Evolutionary conservation across 2,329 filamentous ascomycete species (phyloP), one percentile per base, ranked within the genome.

Genomic region (Aspergillus sp.): DNA sequence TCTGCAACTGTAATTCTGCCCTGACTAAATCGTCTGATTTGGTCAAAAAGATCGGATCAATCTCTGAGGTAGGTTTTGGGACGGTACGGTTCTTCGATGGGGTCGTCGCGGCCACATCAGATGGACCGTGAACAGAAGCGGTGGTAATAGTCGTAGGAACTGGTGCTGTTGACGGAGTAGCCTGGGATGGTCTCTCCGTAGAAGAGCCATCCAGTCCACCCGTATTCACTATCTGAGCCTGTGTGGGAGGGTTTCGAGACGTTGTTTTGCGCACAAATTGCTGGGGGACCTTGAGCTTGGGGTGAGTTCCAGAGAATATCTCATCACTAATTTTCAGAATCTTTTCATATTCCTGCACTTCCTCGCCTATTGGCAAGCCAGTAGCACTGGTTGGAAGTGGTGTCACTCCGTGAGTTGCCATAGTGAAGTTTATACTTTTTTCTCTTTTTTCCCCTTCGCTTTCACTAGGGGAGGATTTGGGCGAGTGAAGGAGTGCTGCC

Each of bases 1-100:
- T 83, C 69, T 89, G 88, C 53, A 91, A 70, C 64, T 86, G 82
- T 52, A 88, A 74, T 70, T 95, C 89, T 62, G 89, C 88, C 71
- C 83, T 86, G 63, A 93, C 82, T 57, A 94, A 75, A 63, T 88
- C 83, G 63, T 89, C 86, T 57, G 90, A 90, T 69, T 95, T 95
- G 63, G 88, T 85, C 67, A 94, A 77, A 58, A 94, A 77, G 52
- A 94, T 83, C 44, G 89, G 88, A 66, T 94, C 82, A 71, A 93
- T 86, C 67, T 85, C 83, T 51, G 83, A 81, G 54, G 77, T 79
- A 56, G 77, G 69, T 60, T 72, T 75, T 51, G 70, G 66, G 57
- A 67, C 58, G 53, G 68, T 58, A 60, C 65, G 68, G 53, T 67
- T 60, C 44, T 67, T 59, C 54, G 62, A 60, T 51, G 54, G 50